Evolutionary conservation across 768 basidiomycete genomes (phyloP), one percentile per base, ranked within the genome.

Genomic region (Mycena floridula): DNA sequence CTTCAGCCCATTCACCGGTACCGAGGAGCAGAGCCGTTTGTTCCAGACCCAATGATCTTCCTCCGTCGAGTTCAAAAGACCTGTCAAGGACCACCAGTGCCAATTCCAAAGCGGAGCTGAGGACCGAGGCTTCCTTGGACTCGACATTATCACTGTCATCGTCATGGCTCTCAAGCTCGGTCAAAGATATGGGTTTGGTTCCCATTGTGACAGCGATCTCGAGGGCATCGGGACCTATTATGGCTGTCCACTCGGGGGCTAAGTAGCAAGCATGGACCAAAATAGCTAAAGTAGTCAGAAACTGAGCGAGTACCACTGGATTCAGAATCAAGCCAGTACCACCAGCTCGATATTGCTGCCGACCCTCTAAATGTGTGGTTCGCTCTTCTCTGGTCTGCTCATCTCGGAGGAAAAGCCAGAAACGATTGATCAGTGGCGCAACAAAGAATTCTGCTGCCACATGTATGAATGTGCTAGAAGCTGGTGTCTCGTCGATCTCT

Each of bases 361-460:
- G 58, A n/a, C 66, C 67, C 22, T 74, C 64, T n/a, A 70, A 70
- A 30, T 73, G 72, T 2, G 76, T 70, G 2, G 84, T 84, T 32
- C 88, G 75, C 42, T 79, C 75, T 55, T 91, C 87, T 27, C 89
- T 74, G 2, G 77, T 72, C 53, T 87, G 81, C 55, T 89, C 83
- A 53, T 95, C 91, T 6, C 88, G 79, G 37, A 96, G 77, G 65
- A 94, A 90, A n/a, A 74, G 58, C 93, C 93, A 99, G 64, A 98
- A 96, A n/a, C 84, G 79, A 53, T 93, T 86, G 64, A 97, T 77
- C 42, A 98, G 69, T 0, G 96, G 96, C 47, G 83, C 78, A 41
- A 96, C 77, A 66, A 97, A 98, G 63, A 67, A 82, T 57, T 93
- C 90, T 0, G 88, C 88, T 0, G 92, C 91, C 22, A 98, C 66